Evolutionary conservation across 2,329 filamentous ascomycete species (phyloP), one percentile per base, ranked within the genome.

Genomic region (Diaporthe capsici): DNA sequence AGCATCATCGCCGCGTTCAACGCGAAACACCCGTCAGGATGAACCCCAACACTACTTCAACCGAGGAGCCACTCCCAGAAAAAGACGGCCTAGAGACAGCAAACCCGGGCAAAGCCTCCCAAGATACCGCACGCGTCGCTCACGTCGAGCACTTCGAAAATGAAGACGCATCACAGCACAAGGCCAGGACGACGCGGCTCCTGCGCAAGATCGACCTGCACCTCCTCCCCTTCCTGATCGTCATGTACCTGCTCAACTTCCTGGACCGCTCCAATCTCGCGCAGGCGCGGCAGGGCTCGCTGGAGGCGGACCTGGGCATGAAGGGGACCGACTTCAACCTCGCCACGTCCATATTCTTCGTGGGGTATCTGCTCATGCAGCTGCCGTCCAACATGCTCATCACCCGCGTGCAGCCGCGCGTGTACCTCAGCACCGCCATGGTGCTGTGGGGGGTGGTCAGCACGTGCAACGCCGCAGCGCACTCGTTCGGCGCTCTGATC

Each of bases 361-460:
- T 91, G 1, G 87, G 90, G 4, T 92, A 92, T 78, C 83, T 92
- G 0, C 82, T 91, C 17, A 91, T 92, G 87, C 90, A 92, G 80
- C 82, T 92, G 0, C 91, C 91, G 0, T 91, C 90, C 0, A 93
- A 92, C 76, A 84, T 92, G 74, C 71, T 79, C 0, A 82, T 92
- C 3, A 91, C 90, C 0, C 84, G 87, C 4, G 82, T 90, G 42
- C 84, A 86, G 13, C 90, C 90, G 1, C 88, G 88, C 2, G 74
- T 88, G 1, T 92, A 91, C 76, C 84, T 92, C 1, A 85, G 88
- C 0, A 81, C 82, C 0, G 86, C 86, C 0, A 88, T 89, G 80
- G 83, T 85, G 78, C 80, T 83, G 15, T 88, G 80, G 82, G 87
- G 80, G 22, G 81, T 82, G 72, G 84, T 84, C 44, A 86, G 80